Evolutionary conservation across 2,329 filamentous ascomycete species (phyloP).

Genomic region (Sporothrix pallida): DNA sequence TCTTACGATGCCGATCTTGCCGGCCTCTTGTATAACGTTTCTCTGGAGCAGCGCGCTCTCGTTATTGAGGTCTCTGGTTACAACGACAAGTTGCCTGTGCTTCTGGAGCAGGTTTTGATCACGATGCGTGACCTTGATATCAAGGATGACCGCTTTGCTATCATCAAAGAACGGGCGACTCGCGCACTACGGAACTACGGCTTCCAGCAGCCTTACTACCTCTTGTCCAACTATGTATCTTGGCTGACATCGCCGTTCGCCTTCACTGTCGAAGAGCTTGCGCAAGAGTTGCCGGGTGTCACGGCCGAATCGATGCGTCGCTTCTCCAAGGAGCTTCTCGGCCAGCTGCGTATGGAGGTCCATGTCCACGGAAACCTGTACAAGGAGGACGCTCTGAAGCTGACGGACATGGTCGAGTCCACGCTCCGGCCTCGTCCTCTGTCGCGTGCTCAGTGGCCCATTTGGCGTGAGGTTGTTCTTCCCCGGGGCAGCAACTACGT

Average conservation of each 20-base stretch:
- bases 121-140: slow-evolving; percentile 86
- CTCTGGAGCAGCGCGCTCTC: slow-evolving; percentile 72
- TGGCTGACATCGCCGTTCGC: slow-evolving; percentile 79
- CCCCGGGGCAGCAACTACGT: slow-evolving; percentile 82
- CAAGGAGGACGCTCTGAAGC: slow-evolving; percentile 86
- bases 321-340: slow-evolving; percentile 81
- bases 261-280: slow-evolving; percentile 79
- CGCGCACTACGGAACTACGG: slow-evolving; percentile 85
- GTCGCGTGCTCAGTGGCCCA: slow-evolving; percentile 78
- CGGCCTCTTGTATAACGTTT: slow-evolving; percentile 82
- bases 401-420: slow-evolving; percentile 81
- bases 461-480: slow-evolving; percentile 76
- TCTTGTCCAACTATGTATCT: slow-evolving; percentile 80
- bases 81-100: slow-evolving; percentile 92
- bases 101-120: slow-evolving; percentile 85
- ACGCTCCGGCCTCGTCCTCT: slow-evolving; percentile 76
- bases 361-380: slow-evolving; percentile 91
- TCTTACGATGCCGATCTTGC: slow-evolving; percentile 95
- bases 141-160: slow-evolving; percentile 84
- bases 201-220: slow-evolving; percentile 85
- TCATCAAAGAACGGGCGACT: slow-evolving; percentile 83
- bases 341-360: slow-evolving; percentile 85
- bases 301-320: slow-evolving; percentile 74
- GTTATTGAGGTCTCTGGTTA: slow-evolving; percentile 85
- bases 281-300: slow-evolving; percentile 75